Evolutionary conservation across 1,139 yeast genomes (phyloP), one percentile per base, ranked within the genome.

Genomic region (Pneumocystis murina): DNA sequence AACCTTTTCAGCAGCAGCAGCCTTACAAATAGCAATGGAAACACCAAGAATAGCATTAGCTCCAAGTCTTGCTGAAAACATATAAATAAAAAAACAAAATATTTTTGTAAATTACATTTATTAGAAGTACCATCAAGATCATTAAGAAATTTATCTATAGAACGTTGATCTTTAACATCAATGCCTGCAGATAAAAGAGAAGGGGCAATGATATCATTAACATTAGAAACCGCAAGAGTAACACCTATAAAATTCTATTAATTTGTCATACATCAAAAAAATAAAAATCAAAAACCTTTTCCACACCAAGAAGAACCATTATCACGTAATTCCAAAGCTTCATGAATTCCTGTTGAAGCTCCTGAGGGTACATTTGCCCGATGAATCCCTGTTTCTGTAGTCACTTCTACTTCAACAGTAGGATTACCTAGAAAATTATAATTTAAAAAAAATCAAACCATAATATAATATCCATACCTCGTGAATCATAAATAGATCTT

Each of bases 1-100:
- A 48, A 48, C 68, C 82, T 86, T 86, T 79, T 83, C 88, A 71
- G 94, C 95, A 68, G 97, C 96, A 76, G 89, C 97, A 68, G 96
- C 96, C 78, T 87, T 87, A 75, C 95, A 91, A 74, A 80, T 90
- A 74, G 95, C 94, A 74, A 90, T 81, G 69, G 96, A 89, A 72
- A 90, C 95, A 81, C 96, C 96, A 72, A 90, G 84, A 75, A 90
- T 84, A 74, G 97, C 96, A 77, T 90, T 90, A 72, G 97, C 96
- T 79, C 97, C 97, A 73, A 88, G 82, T 82, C 88, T 88, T 75
- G 87, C 68, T 66, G 40, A 20, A 28, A 20, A 6, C 6, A 58
- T 20, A 28, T 35, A 2, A 33, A 38, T 61, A 59, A 39, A 48
- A 63, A 4, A 41, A 30, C 62, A 24, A 36, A 16, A 48, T 14